Base-by-base conservation (phyloP, 208 protist genomes). In the Acanthamoeba rhysodes region DNA sequence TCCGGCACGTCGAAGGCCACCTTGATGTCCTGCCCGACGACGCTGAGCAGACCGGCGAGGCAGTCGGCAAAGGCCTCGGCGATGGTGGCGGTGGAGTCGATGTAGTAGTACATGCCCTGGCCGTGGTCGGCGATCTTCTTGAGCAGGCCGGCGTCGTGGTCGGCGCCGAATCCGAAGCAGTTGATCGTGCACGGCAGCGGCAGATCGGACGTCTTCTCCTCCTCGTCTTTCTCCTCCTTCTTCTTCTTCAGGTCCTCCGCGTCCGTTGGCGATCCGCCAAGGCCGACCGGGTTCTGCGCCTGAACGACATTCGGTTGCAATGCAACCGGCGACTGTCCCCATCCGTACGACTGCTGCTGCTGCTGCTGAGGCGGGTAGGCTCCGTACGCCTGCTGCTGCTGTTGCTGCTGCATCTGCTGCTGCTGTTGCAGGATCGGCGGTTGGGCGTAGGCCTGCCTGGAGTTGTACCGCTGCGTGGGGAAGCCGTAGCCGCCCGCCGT, bases 41-140 rank as follows among this genome's bases (percentile, higher is more conserved):
- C 94, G 29, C 45, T 80, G 0, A 97, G 66, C 0, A 97, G 93
- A 62, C 96, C 96, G 48, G 95, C 96, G 10, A 97, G 59, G 66
- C 95, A 97, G 50, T 97, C 96, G 50, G 90, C 96, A 41, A 97
- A 97, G 29, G 95, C 53, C 34, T 82, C 82, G 50, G 88, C 32
- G 55, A 97, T 97, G 37, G 55, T 24, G 32, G 95, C 55, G 29
- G 32, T 64, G 27, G 32, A 87, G 72, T 95, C 18, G 85, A 97
- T 53, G 76, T 94, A 97, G 95, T 97, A 97, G 96, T 97, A 97
- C 18, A 95, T 85, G 62, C 96, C 96, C 48, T 70, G n/a, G 32
- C 78, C 72, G 53, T 76, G 78, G 53, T 97, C 70, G 10, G 96
- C 76, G 32, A 97, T 72, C 29, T n/a, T 32, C 50, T 53, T 50